Evolutionary conservation across 2,329 filamentous ascomycete species (phyloP), one percentile per base, ranked within the genome.

Genomic region (Botrytis galanthina): DNA sequence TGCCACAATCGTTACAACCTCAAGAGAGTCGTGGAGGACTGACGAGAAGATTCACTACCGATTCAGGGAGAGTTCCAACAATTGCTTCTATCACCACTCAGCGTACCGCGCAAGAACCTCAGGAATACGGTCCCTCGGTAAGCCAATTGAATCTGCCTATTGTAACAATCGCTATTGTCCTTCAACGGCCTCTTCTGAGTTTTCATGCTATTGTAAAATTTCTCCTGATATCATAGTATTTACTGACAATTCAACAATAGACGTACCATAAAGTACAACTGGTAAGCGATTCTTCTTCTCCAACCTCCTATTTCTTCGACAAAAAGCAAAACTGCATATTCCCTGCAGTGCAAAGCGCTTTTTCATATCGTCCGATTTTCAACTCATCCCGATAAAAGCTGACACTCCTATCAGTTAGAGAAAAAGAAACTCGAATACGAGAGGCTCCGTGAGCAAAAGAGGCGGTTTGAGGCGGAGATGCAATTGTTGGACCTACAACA

Each of bases 371-470:
- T n/a, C 44, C 35, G 37, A 51, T 54, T 32, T 48, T 32, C 16
- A 35, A 51, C 16, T 18, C 12, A 42, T n/a, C 48, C 51, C n/a
- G 51, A 57, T 57, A 71, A 60, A 57, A 75, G 78, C 83, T 86
- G 79, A 89, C 82, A 77, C 73, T 62, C 64, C 74, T 69, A 73
- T 74, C 83, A 98, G 95, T 89, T 97, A 81, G 95, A 97, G 82
- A 96, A 96, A 84, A 97, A 97, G 84, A 94, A 94, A 80, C 86
- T 93, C 80, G 94, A 97, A 82, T 97, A 97, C 84, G 95, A 98
- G 83, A 91, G 91, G 80, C 91, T 98, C 79, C 90, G 93, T 77
- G 93, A 97, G 83, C 93, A 97, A 82, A 94, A 93, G 80, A 90
- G 93, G 76, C 90, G 92, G 63, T 97, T 97, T 79, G 94, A 98